phyloP scores from a whole-genome alignment of 2,329 filamentous ascomycete species.

The Penicillium fuscoglaucum region DNA sequence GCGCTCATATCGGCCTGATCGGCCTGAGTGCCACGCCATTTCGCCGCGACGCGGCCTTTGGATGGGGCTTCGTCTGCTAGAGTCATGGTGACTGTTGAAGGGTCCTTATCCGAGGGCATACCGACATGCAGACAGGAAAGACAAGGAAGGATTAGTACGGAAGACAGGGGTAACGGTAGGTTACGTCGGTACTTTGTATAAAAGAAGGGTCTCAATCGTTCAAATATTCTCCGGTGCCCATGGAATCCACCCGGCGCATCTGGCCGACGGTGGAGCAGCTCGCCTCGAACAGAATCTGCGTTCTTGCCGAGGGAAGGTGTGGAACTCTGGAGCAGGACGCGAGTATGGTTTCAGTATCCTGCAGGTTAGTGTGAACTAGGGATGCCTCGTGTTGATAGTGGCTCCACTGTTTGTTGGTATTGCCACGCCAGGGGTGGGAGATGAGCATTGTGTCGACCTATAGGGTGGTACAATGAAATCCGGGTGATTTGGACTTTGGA shows the following conservation, averaged over 20 bases:
- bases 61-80: conserved; percentile 1
- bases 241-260: neutral
- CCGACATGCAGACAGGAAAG: neutral
- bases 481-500: neutral
- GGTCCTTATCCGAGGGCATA: conserved; percentile 4
- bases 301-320: neutral
- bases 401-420: conserved; percentile 5
- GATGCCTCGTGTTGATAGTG: conserved; percentile 4
- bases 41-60: neutral
- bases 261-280: neutral
- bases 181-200: neutral
- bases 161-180: neutral
- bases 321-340: neutral
- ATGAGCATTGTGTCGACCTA: no score
- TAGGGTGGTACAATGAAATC: neutral
- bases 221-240: neutral
- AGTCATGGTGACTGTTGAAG: conserved; percentile 4
- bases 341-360: neutral
- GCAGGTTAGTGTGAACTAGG: conserved; percentile 1
- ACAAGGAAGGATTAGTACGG: neutral
- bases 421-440: neutral
- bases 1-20: conserved; percentile 41
- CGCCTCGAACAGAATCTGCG: neutral
- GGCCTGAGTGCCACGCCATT: conserved; percentile 9
- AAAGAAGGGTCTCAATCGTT: neutral